These are phyloP conservation scores for Candida xiaguanensis DNA, from an alignment of 805 yeast genomes.

Conservation along the genomic window DNA sequence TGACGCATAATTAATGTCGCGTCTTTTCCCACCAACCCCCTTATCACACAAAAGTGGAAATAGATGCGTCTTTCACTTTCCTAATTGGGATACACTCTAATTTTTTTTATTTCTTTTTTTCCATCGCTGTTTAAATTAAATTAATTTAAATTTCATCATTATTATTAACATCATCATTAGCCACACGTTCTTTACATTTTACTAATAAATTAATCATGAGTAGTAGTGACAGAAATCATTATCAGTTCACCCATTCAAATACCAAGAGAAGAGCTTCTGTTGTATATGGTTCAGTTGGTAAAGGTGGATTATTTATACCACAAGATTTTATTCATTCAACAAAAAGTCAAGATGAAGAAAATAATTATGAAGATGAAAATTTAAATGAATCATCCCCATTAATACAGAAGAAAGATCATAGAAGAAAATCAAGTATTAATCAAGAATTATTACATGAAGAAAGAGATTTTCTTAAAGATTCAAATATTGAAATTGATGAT, in stretches of 20 bases:
- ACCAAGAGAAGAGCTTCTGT: conserved; percentile 49
- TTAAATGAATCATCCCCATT: conserved; percentile 7
- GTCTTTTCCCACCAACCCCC: no score
- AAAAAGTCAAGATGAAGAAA: conserved; percentile 12
- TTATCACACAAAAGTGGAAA: neutral
- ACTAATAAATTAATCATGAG: neutral
- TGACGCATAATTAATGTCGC: neutral
- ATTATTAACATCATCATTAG: neutral
- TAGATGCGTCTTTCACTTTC: conserved; percentile 1
- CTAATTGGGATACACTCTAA: neutral
- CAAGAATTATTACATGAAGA: conserved; percentile 33
- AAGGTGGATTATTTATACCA: conserved; percentile 51
- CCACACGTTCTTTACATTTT: neutral
- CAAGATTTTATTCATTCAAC: conserved; percentile 38
- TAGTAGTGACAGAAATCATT: conserved; percentile 13
- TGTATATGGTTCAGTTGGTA: conserved; percentile 49
- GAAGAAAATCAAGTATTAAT: conserved; percentile 19
- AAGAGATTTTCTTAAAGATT: conserved; percentile 31
- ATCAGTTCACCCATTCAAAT: conserved; percentile 37
- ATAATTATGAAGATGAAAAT: conserved; percentile 11
- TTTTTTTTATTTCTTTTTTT: conserved; percentile 3
- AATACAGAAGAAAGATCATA: neutral
- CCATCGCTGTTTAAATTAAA: neutral
- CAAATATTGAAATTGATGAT: conserved; percentile 18
- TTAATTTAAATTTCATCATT: neutral